Percentiles rank a stretch among this genome's conserved stretches.
Conservation (phyloP, 2,329 filamentous ascomycete genomes). For the Penicillium glabrum region DNA sequence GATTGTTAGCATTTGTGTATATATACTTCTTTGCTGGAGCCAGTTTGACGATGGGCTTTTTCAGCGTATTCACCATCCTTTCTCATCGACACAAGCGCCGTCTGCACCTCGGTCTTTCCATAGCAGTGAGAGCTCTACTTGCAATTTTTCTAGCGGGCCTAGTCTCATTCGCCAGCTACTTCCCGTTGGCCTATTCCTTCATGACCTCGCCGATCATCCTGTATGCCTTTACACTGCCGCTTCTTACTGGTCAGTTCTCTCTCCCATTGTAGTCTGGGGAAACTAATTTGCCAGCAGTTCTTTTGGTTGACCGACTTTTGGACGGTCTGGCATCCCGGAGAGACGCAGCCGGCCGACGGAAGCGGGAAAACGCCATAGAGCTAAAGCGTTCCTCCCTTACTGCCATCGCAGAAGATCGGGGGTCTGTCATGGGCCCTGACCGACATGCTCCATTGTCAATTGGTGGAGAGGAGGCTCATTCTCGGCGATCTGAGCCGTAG, state of each 20-base stretch:
- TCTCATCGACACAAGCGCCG: slow-evolving; percentile 25
- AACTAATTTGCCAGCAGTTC: slow-evolving; percentile 25
- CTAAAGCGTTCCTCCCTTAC: slow-evolving; percentile 10
- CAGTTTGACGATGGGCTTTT: slow-evolving; percentile 36
- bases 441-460: not conserved
- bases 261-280: not conserved
- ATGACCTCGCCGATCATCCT: slow-evolving; percentile 43
- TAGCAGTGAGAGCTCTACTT: slow-evolving; percentile 29
- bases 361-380: slow-evolving; percentile 22
- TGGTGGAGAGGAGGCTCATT: not conserved
- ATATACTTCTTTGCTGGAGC: slow-evolving; percentile 42
- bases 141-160: slow-evolving; percentile 30
- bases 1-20: slow-evolving; percentile 40
- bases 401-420: not conserved
- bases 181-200: slow-evolving; percentile 36
- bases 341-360: slow-evolving; percentile 25
- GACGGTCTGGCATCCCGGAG: slow-evolving; percentile 24
- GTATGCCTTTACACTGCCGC: slow-evolving; percentile 33
- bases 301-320: slow-evolving; percentile 37
- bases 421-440: not conserved
- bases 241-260: slow-evolving; percentile 30
- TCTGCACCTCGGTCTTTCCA: slow-evolving; percentile 25
- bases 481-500: not conserved
- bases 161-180: slow-evolving; percentile 31
- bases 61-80: slow-evolving; percentile 34